These are phyloP conservation scores for Camillea tinctor DNA, from an alignment of 2,329 filamentous ascomycete species.

Conservation along the genomic window DNA sequence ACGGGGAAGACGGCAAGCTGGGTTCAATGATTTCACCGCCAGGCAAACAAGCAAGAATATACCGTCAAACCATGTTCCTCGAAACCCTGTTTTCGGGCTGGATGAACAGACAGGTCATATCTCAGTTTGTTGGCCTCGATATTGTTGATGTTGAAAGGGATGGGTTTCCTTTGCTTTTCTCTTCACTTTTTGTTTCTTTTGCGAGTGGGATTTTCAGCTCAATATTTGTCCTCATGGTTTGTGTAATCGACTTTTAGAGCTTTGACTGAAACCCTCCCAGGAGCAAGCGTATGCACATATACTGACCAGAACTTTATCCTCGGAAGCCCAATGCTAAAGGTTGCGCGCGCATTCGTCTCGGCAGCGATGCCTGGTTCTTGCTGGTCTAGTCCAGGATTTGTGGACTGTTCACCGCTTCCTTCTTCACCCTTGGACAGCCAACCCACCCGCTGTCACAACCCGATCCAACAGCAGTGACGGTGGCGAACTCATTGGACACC, in stretches of 20 bases:
- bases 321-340: not conserved
- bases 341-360: conserved; percentile 8
- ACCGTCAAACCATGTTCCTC: conserved; percentile 4
- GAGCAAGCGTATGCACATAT: not conserved
- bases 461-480: conserved; percentile 10
- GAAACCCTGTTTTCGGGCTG: conserved; percentile 13
- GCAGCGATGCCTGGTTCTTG: conserved; percentile 19
- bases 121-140: conserved; percentile 3
- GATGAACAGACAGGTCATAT: conserved; percentile 19
- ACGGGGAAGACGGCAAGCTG: conserved; percentile 21
- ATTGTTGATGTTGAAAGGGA: not conserved
- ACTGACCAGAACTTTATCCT: not conserved
- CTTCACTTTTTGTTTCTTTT: not conserved
- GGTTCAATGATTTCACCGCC: conserved; percentile 9
- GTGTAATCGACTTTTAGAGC: not conserved
- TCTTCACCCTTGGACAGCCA: conserved; percentile 12
- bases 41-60: conserved; percentile 17
- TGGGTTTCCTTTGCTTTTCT: no score
- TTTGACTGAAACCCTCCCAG: not conserved
- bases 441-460: conserved; percentile 21
- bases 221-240: not conserved
- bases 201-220: not conserved
- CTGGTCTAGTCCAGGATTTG: conserved; percentile 15
- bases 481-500: not conserved
- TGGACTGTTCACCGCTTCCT: conserved; percentile 21